Base-by-base conservation (phyloP, 2,329 filamentous ascomycete species). In the Dothistroma septosporum region DNA sequence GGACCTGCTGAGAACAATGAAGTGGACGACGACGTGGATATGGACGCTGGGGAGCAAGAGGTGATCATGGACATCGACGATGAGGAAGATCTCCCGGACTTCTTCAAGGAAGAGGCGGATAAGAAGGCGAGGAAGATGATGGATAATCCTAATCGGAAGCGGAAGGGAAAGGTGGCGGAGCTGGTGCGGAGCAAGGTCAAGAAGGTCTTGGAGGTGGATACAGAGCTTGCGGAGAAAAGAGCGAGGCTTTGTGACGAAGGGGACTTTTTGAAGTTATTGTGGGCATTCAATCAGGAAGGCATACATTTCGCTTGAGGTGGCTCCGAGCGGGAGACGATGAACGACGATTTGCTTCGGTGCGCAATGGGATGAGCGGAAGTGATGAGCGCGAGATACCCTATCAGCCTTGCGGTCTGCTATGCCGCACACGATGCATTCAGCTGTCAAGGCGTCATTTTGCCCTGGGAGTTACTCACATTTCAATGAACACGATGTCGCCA, bases 231-330 rank as follows among this genome's bases (percentile, higher is more conserved):
- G 2, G 91, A 96, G 62, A 91, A 89, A 78, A 82, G 93, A 66
- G 85, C 92, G 11, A 84, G 91, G 63, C 87, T 94, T 80, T 95
- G 92, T 71, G 92, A 97, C 71, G 91, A 97, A 77, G 92, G 89
- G 56, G 92, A 96, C 70, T 97, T 97, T 73, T 77, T 99, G 73
- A 87, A 87, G 68, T 76, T 97, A 66, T 77, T 96, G 64, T 86
- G 83, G 75, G 88, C 89, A 1, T 96, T 97, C 76, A 96, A 97
- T 74, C 85, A 91, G 66, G 91, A 96, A 74, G 91, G 91, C 31
- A 93, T 97, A 61, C 93, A 97, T 78, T 97, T 97, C 75, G 89
- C 85, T 64, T 92, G 55, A 61, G 19, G 2, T 28, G 2, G 24
- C 3, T 28, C 2, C 2, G 24, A 28, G 24, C 6, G 24, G 24